Conservation (phyloP, 768 basidiomycete species). For the Boletellus sp. region DNA sequence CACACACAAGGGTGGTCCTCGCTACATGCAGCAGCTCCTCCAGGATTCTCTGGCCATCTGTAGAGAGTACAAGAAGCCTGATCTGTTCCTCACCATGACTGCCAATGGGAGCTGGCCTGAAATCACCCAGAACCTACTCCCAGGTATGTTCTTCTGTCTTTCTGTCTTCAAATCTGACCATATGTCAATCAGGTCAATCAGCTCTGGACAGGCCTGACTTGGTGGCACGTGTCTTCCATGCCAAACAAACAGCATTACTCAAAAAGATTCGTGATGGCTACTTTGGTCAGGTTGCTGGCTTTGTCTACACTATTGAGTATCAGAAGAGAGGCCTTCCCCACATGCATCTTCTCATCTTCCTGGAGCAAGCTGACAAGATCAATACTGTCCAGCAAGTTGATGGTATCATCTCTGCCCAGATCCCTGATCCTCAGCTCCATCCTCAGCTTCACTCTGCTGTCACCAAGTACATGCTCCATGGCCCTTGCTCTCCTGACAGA, state of each 20-base stretch:
- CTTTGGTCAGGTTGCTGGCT: neutral
- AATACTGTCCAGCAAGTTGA: neutral
- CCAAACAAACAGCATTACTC: neutral
- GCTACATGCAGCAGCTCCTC: constrained; percentile 40
- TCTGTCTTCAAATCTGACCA: neutral
- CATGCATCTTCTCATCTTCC: neutral
- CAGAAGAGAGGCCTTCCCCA: neutral
- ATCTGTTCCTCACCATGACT: constrained; percentile 53
- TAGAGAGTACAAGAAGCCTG: constrained; percentile 32
- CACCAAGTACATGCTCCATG: neutral
- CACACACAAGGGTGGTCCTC: constrained; percentile 39
- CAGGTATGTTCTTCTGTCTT: constrained; percentile 16
- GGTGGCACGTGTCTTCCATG: neutral
- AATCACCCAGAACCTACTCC: constrained; percentile 34
- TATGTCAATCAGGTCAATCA: neutral
- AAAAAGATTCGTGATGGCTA: neutral
- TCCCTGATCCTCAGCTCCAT: neutral
- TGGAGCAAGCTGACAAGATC: neutral
- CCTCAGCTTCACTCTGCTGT: neutral
- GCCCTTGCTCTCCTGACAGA: neutral
- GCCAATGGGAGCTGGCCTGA: constrained; percentile 51
- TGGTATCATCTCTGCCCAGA: neutral
- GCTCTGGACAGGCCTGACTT: neutral
- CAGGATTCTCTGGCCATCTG: constrained; percentile 48
- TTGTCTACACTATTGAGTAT: neutral